Evolutionary conservation across 1,284 basidiomycete species (phyloP).

Genomic region (Sporisorium graminicola): DNA sequence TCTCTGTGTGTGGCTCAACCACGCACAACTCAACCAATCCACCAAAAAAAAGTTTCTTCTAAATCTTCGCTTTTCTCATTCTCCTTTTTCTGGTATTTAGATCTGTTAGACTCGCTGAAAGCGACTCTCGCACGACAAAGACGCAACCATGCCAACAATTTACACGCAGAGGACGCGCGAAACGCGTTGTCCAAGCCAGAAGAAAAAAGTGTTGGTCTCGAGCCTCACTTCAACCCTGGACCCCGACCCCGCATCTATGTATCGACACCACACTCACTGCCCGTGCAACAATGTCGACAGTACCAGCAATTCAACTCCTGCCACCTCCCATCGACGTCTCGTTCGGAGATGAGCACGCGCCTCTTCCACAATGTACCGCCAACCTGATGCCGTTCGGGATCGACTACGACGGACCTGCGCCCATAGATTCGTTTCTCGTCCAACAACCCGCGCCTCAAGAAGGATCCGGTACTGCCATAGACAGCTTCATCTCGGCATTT

Average conservation of each 20-base stretch:
- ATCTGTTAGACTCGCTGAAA: not conserved
- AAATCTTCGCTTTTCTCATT: slow-evolving; percentile 4
- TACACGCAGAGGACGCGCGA: slow-evolving; percentile 15
- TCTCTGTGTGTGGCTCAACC: not conserved
- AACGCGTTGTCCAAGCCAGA: slow-evolving; percentile 6
- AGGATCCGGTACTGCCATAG: not conserved
- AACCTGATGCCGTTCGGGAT: slow-evolving; percentile 58
- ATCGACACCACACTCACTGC: not conserved
- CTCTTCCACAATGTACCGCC: slow-evolving; percentile 22
- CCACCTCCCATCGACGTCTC: slow-evolving; percentile 32
- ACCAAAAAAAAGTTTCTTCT: slow-evolving; percentile 31
- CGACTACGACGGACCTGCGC: slow-evolving; percentile 50
- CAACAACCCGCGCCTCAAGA: slow-evolving; percentile 13
- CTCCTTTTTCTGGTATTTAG: not conserved
- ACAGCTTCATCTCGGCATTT: slow-evolving; percentile 43
- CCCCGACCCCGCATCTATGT: too few species aligned
- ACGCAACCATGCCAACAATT: not conserved
- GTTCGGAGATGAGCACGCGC: not conserved
- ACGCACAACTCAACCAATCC: not conserved
- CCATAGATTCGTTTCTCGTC: slow-evolving; percentile 49
- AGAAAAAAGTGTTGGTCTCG: slow-evolving; percentile 32
- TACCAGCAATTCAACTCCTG: slow-evolving; percentile 10
- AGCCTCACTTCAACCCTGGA: not conserved
- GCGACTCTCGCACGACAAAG: slow-evolving; percentile 10
- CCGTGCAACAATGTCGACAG: slow-evolving; percentile 9